Conservation (phyloP, 1,284 basidiomycete genomes). For the Cutaneotrichosporon sp. region DNA sequence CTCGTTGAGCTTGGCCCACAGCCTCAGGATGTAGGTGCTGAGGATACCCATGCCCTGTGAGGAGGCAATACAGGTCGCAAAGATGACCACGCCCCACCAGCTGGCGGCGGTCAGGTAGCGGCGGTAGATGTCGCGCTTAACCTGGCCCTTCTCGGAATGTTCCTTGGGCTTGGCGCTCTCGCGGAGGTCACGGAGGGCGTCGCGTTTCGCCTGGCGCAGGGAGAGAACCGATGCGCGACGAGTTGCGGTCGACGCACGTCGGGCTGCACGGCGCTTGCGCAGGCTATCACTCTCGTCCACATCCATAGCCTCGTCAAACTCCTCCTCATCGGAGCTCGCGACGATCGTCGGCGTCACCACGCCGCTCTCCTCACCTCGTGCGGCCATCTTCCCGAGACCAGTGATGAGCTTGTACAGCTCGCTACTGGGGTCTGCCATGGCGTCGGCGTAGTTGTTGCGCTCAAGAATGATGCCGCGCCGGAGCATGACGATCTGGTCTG, state of each 20-base stretch:
- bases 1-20: conserved; percentile 77
- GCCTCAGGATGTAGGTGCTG: conserved; percentile 69
- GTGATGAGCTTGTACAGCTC: conserved; percentile 76
- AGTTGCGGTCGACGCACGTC: conserved; percentile 40
- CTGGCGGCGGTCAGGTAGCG: conserved; percentile 79
- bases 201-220: conserved; percentile 48
- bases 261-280: conserved; percentile 35
- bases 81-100: conserved; percentile 66
- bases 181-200: conserved; percentile 51
- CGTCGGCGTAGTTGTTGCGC: conserved; percentile 65
- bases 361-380: conserved; percentile 57
- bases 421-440: conserved; percentile 65
- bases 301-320: conserved; percentile 32
- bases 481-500: conserved; percentile 76
- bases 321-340: conserved; percentile 36
- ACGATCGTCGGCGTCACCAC: conserved; percentile 40
- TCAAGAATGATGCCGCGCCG: conserved; percentile 83
- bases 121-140: conserved; percentile 73
- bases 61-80: conserved; percentile 62
- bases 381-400: conserved; percentile 56
- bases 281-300: conserved; percentile 38
- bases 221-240: conserved; percentile 51
- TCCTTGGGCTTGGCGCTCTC: conserved; percentile 62
- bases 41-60: conserved; percentile 55
- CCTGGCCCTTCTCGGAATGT: conserved; percentile 76